Evolutionary conservation across 2,329 filamentous ascomycete species (phyloP), one percentile per base, ranked within the genome.

Genomic region (Teratosphaeria zuluensis): DNA sequence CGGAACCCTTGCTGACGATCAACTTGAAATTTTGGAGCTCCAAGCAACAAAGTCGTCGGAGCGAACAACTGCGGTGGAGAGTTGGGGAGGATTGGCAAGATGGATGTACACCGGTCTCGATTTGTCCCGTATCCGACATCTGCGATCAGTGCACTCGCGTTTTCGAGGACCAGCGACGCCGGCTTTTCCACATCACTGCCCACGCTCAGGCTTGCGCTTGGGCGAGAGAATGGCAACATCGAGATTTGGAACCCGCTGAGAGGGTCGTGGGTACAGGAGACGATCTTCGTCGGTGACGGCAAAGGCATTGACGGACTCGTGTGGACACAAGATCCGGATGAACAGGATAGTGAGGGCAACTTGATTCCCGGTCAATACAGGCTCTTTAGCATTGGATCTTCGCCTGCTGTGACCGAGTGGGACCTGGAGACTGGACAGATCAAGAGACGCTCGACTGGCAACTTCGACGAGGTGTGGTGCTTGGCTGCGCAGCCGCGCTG

Each of bases 401-500:
- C 92, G 21, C 90, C 88, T 56, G 88, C 87, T 28, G 85, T 99
- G 53, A 96, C 92, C 0, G 94, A 99, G 74, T 99, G 94, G 94
- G 88, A 97, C 76, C 78, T 99, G 28, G 84, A 85, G 65, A 88
- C 85, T 63, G 90, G 89, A 14, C 80, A 84, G 58, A 89, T 91
- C 11, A 83, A 87, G 75, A 84, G 88, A 60, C 88, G 95, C 73
- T 90, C 90, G 19, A 91, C 89, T 68, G 94, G 92, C 53, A 95
- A 95, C 73, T 90, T 95, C 73, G 92, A 91, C 64, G 92, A 96
- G 69, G 92, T 97, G 62, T 99, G 94, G 94, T 97, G 92, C 75
- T 83, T 99, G 68, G 90, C 89, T 59, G 89, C 87, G 14, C 92
- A 96, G 75, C 94, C 92, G 2, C 78, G 79, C 63, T 76, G 75